phyloP scores from a whole-genome alignment of 73 alveolate species.

The Paramecium bursaria region DNA sequence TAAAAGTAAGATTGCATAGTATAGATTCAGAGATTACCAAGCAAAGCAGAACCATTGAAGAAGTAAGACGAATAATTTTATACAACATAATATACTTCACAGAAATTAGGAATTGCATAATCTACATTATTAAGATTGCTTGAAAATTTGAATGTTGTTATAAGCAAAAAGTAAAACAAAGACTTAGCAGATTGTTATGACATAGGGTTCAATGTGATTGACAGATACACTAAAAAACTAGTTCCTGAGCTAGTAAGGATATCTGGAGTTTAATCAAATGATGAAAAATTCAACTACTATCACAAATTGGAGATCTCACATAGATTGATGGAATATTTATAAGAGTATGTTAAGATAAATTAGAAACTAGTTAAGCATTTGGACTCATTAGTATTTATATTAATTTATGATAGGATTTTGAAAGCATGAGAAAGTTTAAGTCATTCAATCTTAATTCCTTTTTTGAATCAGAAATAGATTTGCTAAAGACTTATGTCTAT shows the following conservation, averaged over 20 bases:
- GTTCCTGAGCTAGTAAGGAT: slow-evolving; percentile 68
- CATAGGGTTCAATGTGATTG: slow-evolving; percentile 60
- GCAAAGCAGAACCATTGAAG: not conserved
- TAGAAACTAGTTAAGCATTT: not conserved
- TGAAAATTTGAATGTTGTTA: slow-evolving; percentile 15
- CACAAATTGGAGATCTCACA: slow-evolving; percentile 37
- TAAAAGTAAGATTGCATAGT: not conserved
- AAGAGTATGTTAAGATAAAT: not conserved
- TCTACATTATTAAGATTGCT: slow-evolving; percentile 35
- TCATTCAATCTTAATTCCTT: not conserved
- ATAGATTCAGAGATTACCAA: slow-evolving; percentile 4
- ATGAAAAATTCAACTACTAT: slow-evolving; percentile 50
- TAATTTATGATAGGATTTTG: slow-evolving; percentile 5
- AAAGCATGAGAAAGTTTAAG: slow-evolving; percentile 4
- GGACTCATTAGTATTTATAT: not conserved
- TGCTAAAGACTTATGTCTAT: not conserved
- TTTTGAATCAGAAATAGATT: no score
- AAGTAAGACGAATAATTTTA: slow-evolving; percentile 8
- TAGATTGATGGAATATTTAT: not conserved
- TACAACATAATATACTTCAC: not conserved
- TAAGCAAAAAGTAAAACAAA: slow-evolving; percentile 7
- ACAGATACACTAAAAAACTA: slow-evolving; percentile 36
- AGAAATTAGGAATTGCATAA: not conserved
- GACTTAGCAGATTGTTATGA: slow-evolving; percentile 33
- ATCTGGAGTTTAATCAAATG: slow-evolving; percentile 45